Evolutionary conservation across 352 stramenopile species (phyloP).

Genomic region (Aphanomyces invadans): DNA sequence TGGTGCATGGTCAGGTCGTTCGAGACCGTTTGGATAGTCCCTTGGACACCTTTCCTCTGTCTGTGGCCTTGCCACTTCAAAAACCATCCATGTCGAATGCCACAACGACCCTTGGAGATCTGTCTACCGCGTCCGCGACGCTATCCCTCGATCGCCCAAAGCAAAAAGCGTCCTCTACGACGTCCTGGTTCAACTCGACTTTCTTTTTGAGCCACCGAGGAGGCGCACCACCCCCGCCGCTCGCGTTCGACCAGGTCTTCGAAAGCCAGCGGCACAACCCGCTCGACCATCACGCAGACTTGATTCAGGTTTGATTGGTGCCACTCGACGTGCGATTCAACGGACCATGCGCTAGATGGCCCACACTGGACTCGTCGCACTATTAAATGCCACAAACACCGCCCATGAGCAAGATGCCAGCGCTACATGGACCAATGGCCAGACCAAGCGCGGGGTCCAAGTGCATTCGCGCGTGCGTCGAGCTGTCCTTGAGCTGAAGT

Average conservation of each 20-base stretch:
- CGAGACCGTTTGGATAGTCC: neutral
- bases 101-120: no score
- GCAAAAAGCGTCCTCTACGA: neutral
- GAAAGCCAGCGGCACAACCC: neutral
- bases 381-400: neutral
- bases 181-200: neutral
- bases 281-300: no score
- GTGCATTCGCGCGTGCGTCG: neutral
- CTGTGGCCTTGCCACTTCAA: no score
- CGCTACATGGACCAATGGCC: neutral
- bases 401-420: neutral
- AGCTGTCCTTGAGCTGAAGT: neutral
- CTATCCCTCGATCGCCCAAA: slow-evolving; percentile 1
- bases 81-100: no score
- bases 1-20: neutral
- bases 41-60: no score
- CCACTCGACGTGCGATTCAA: neutral
- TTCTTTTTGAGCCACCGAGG: slow-evolving; percentile 2
- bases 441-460: slow-evolving; percentile 1
- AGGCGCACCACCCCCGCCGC: neutral
- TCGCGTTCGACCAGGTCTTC: neutral
- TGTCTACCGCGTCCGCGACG: neutral
- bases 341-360: neutral
- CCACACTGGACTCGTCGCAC: neutral
- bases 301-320: neutral